Evolutionary conservation across 495 filamentous ascomycete species (phyloP).

Genomic region (Clavariopsis aquatica): DNA sequence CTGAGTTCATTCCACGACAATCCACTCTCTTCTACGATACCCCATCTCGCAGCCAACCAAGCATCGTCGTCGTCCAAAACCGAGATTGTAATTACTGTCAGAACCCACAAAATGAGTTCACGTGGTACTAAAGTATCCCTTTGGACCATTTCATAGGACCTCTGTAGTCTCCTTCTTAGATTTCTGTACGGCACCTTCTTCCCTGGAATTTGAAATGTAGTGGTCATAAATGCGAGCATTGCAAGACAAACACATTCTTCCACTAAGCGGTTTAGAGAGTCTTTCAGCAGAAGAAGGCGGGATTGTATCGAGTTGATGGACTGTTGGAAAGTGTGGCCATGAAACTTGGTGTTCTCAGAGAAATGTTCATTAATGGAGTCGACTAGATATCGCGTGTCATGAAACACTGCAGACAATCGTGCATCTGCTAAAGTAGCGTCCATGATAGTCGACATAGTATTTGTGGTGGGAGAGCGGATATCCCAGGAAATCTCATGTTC

Average conservation of each 20-base stretch:
- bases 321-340: background rate
- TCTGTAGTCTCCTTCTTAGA: background rate
- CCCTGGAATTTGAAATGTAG: slow-evolving; percentile 4
- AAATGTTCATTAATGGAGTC: background rate
- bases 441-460: background rate
- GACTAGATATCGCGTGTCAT: background rate
- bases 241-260: background rate
- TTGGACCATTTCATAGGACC: background rate
- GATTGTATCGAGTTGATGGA: background rate
- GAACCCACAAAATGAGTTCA: no score
- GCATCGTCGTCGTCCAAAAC: background rate
- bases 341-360: background rate
- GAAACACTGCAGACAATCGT: background rate
- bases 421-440: background rate
- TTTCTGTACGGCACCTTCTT: background rate
- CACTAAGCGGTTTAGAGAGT: background rate
- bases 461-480: background rate
- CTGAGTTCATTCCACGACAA: background rate
- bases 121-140: background rate
- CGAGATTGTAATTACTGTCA: background rate
- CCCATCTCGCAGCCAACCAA: slow-evolving; percentile 4
- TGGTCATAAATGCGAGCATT: slow-evolving; percentile 16
- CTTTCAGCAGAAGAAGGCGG: background rate
- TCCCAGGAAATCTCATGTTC: background rate
- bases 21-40: background rate